Conservation (phyloP, 352 stramenopile species). For the Globisporangium parvum region DNA sequence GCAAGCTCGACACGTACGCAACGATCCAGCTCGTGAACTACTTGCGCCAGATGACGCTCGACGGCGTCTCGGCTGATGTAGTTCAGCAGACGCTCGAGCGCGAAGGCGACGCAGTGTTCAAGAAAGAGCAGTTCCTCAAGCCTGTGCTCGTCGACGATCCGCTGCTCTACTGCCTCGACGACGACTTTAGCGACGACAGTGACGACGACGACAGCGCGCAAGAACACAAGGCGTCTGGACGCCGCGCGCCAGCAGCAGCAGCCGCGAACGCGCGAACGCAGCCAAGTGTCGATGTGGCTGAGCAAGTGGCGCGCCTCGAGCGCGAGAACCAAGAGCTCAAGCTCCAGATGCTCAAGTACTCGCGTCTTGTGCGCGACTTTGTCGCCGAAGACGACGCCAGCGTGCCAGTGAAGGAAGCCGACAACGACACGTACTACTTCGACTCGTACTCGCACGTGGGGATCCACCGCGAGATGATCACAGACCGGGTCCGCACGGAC, state of each 20-base stretch:
- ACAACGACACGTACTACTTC: constrained; percentile 96
- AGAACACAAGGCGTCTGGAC: constrained; percentile 25
- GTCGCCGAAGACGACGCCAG: constrained; percentile 41
- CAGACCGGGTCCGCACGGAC: constrained; percentile 89
- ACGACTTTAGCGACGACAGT: constrained; percentile 46
- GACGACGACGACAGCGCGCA: constrained; percentile 25
- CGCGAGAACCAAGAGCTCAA: constrained; percentile 71
- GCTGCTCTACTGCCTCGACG: constrained; percentile 78
- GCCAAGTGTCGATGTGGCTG: constrained; percentile 11
- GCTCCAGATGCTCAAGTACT: constrained; percentile 69
- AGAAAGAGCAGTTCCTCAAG: constrained; percentile 68
- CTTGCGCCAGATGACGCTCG: constrained; percentile 40
- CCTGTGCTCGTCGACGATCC: constrained; percentile 72
- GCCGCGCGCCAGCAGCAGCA: constrained; percentile 13
- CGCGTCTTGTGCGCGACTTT: constrained; percentile 58
- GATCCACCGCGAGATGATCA: constrained; percentile 97
- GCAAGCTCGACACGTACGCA: constrained; percentile 68
- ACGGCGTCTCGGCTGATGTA: constrained; percentile 26
- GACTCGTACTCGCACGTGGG: constrained; percentile 98
- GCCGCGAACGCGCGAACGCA: neutral
- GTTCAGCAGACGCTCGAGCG: constrained; percentile 40
- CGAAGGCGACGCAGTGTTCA: constrained; percentile 43
- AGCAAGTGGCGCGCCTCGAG: constrained; percentile 36
- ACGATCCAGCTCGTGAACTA: constrained; percentile 81
- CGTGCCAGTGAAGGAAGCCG: constrained; percentile 24